phyloP scores from a whole-genome alignment of 768 basidiomycete genomes.

The Tephrocybe sp. region DNA sequence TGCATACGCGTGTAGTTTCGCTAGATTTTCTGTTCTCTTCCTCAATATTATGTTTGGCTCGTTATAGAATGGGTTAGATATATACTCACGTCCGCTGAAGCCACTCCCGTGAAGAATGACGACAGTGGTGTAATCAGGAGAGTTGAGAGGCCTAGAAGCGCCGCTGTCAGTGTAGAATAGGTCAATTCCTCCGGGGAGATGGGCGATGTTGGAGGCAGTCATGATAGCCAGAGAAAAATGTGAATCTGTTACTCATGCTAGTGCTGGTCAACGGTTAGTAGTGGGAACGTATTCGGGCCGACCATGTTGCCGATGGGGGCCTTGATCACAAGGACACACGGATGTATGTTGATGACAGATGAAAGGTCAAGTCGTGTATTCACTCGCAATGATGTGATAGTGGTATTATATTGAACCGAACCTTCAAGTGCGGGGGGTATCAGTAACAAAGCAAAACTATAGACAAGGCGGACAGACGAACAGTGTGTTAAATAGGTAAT shows the following conservation, averaged over 20 bases:
- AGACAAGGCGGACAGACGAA: conserved; percentile 1
- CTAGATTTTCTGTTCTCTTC: conserved; percentile 10
- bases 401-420: conserved; percentile 2
- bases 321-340: too few relatives aligned
- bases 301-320: neutral
- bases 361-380: too few relatives aligned
- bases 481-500: conserved; percentile 6
- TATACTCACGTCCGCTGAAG: conserved; percentile 29
- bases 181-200: conserved; percentile 19
- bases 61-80: too few relatives aligned
- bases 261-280: neutral
- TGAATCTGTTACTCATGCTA: neutral
- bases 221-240: neutral
- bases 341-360: too few relatives aligned
- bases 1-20: conserved; percentile 20
- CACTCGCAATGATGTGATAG: neutral
- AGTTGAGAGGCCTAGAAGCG: conserved; percentile 20
- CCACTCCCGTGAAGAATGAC: conserved; percentile 31
- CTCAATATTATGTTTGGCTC: too few relatives aligned
- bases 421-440: neutral
- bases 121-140: conserved; percentile 32
- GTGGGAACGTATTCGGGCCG: neutral
- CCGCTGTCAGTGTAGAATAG: conserved; percentile 34
- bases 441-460: neutral
- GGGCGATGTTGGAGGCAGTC: conserved; percentile 5